Evolutionary conservation across 2,329 filamentous ascomycete genomes (phyloP).

Genomic region (Pseudogymnoascus sp.): DNA sequence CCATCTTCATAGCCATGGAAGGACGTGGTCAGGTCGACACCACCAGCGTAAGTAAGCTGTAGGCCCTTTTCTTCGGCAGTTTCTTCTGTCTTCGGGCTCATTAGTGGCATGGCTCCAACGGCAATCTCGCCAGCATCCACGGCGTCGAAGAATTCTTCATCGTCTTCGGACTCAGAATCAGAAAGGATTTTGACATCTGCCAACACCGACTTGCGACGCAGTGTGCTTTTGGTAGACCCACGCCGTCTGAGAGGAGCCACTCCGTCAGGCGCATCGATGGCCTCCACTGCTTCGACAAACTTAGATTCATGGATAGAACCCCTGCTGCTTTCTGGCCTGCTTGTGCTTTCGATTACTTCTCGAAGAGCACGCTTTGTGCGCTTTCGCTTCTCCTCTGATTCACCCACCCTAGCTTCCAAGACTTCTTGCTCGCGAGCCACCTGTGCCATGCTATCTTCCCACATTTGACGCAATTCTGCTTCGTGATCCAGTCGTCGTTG

Average conservation of each 20-base stretch:
- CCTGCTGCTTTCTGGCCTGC: conserved; percentile 23
- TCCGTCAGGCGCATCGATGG: conserved; percentile 31
- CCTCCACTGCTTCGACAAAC: conserved; percentile 17
- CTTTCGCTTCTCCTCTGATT: conserved; percentile 84
- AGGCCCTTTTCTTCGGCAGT: conserved; percentile 32
- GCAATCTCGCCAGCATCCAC: conserved; percentile 90
- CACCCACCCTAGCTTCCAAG: conserved; percentile 77
- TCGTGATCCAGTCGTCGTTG: conserved; percentile 90
- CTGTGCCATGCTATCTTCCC: conserved; percentile 98
- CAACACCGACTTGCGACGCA: conserved; percentile 57
- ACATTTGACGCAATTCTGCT: conserved; percentile 84
- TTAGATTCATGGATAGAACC: conserved; percentile 10
- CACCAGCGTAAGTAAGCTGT: conserved; percentile 38
- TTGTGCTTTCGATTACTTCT: conserved; percentile 62
- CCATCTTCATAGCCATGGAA: conserved; percentile 92
- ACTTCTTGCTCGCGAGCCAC: conserved; percentile 93
- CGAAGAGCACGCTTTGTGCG: conserved; percentile 82
- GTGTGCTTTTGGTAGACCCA: conserved; percentile 37
- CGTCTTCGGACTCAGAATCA: conserved; percentile 67
- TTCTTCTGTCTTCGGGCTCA: conserved; percentile 27
- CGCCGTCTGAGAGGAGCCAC: conserved; percentile 33
- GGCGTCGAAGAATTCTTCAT: conserved; percentile 95
- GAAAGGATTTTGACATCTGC: conserved; percentile 68
- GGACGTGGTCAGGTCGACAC: conserved; percentile 62
- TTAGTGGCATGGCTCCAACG: conserved; percentile 58